Evolutionary conservation across 176 grass and related monocot species (phyloP), one percentile per base, ranked within the genome.

Genomic region (Urochloa ruziziensis): DNA sequence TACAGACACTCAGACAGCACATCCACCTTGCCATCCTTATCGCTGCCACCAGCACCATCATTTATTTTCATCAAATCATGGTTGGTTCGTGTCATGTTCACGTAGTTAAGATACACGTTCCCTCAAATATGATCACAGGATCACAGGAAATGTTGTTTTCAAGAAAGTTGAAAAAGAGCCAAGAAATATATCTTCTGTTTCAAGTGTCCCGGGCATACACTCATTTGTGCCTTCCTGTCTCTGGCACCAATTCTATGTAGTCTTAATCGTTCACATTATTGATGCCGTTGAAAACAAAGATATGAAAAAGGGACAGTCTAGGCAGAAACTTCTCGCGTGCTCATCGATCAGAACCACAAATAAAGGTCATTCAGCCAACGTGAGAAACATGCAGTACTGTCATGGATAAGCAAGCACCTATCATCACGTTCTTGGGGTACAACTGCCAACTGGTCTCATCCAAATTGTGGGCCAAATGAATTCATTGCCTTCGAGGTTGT

Each of bases 11-110:
- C n/a, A n/a, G n/a, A 28, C 64, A 17, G 39, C 40, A 42, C 33
- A 47, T 82, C 23, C 79, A 53, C 9, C 9, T 18, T 80, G 47
- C 27, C 74, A 68, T 80, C 49, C 68, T 84, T 70, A 75, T 81
- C 69, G 8, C 62, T n/a, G 2, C 18, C 87, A 69, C 33, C 52
- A 62, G 24, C 33, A 60, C 21, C 30, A 10, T 62, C 56, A 83
- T 78, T 80, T 21, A 52, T 43, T 66, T 25, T 17, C 16, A 25
- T 44, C 29, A 46, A 17, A n/a, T 78, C 48, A 80, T n/a, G 60
- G 67, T 74, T 87, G 75, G 67, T 88, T 85, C 56, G 43, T 66
- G 82, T 77, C 77, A 2, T 35, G 28, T 70, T 81, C 77, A 77
- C 27, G 25, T 52, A 81, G 33, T 27, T 64, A 17, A 62, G 48